phyloP scores from a whole-genome alignment of 306 rosid genomes.

The Fragaria vesca region DNA sequence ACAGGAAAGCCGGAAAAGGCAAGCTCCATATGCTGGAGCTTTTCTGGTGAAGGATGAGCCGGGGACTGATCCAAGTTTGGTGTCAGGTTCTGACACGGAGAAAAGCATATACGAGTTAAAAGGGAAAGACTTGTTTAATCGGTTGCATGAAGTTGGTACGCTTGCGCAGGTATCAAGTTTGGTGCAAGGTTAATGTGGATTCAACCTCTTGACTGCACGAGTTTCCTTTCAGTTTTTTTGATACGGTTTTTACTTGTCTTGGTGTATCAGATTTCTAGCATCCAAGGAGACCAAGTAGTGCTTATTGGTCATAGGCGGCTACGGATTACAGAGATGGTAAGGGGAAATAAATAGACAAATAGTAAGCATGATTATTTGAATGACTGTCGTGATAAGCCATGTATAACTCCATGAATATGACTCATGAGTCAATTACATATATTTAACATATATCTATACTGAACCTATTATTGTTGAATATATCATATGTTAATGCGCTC shows the following conservation, averaged over 20 bases:
- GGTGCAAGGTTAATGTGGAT: not conserved
- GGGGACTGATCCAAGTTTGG: conserved; percentile 68
- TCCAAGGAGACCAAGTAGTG: conserved; percentile 87
- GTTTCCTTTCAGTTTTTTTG: not conserved
- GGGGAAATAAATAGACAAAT: conserved; percentile 29
- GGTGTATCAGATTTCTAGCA: conserved; percentile 80
- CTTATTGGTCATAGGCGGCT: conserved; percentile 97
- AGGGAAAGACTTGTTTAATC: conserved; percentile 81
- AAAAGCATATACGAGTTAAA: conserved; percentile 64
- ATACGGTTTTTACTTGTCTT: conserved; percentile 3
- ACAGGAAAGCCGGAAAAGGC: conserved; percentile 85
- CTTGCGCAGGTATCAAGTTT: conserved; percentile 80
- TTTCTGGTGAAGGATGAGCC: conserved; percentile 92
- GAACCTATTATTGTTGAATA: not conserved
- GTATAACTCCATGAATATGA: not conserved
- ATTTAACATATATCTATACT: not conserved
- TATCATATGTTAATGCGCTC: not conserved
- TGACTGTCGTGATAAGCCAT: conserved; percentile 7
- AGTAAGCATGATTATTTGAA: conserved; percentile 23
- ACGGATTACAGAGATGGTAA: conserved; percentile 90
- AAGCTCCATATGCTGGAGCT: conserved; percentile 99
- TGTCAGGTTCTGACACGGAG: conserved; percentile 73
- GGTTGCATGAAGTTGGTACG: conserved; percentile 98
- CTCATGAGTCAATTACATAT: not conserved
- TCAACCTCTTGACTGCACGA: not conserved